Evolutionary conservation across 2,329 filamentous ascomycete species (phyloP), one percentile per base, ranked within the genome.

Genomic region (Xylariaceae sp.): DNA sequence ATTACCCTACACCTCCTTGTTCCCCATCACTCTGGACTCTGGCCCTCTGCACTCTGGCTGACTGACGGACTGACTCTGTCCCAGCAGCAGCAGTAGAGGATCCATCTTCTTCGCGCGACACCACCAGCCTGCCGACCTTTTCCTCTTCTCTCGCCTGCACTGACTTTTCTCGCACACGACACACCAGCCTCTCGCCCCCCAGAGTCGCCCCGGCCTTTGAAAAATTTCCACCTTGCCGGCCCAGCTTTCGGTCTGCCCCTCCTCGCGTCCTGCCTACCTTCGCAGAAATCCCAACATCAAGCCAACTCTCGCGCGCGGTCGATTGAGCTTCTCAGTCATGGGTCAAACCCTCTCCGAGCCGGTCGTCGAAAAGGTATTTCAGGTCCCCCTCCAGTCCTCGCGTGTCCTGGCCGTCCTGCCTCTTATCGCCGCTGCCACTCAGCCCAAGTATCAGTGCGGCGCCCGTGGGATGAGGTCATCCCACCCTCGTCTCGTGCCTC

Each of bases 271-370:
- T 44, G 42, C 40, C 38, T 43, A 41, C 39, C 40, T 43, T 44
- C 45, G 39, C 43, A 44, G 43, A 45, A 37, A 37, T 32, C 37
- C 38, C 44, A 45, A 49, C 38, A 42, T 33, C 42, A 41, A 26
- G 18, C 41, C 41, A 46, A 45, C 38, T 47, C 40, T 44, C 47
- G 19, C 44, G 52, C 46, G 38, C 37, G 30, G 32, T 23, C 38
- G 30, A 44, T 35, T 44, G 38, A 42, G 42, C 50, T 45, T 50
- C 42, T 50, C 58, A 58, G 61, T 59, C 67, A 98, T 98, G 92
- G 92, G 92, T 77, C 92, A 98, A 75, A 98, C 92, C 65, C 81
- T 98, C 59, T 96, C 90, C 57, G 92, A 98, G 74, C 92, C 92
- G 56, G 89, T 98, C 57, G 84, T 94, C 63, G 92, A 96, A 61